Evolutionary conservation across 192 early-diverging fungal genomes (phyloP), one percentile per base, ranked within the genome.

Genomic region (Coemansia sp.): DNA sequence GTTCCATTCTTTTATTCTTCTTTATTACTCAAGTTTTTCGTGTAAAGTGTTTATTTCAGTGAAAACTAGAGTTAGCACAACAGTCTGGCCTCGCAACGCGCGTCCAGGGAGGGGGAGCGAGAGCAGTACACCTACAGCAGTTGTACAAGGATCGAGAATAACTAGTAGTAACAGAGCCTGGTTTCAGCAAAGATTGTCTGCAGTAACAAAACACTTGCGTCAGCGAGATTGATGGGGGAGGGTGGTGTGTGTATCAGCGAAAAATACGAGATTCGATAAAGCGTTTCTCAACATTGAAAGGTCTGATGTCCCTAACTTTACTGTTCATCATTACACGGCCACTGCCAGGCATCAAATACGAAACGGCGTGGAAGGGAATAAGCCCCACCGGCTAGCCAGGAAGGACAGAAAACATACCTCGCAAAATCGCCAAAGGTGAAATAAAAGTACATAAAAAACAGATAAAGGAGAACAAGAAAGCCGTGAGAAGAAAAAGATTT

Each of bases 221-320:
- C 44, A 23, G 22, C 6, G 20, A 6, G 1, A 47, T 47, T n/a
- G n/a, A n/a, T n/a, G n/a, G n/a, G n/a, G n/a, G n/a, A n/a, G 20
- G 19, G 44, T 47, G 44, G 44, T 13, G 44, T n/a, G 50, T 31
- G 50, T 53, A 53, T 53, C 50, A 53, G 50, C 50, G 22, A 53
- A 33, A 50, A 53, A 53, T 31, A 53, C 50, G 50, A 53, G 50
- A 53, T 53, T 53, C 50, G 31, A 6, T 53, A 53, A 53, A 33
- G 44, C 44, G n/a, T 53, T 53, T 53, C 5, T 53, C 50, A 53
- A n/a, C 50, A 53, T 30, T 23, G 50, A 53, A 53, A 53, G 27
- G 25, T 53, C 50, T 31, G 50, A 53, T 53, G 50, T 53, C 50
- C 50, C 50, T 53, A 53, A 53, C 50, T 53, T 47, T 53, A 53